Base-by-base conservation (phyloP, 257 asterid species). In the Solanum verrucosum region DNA sequence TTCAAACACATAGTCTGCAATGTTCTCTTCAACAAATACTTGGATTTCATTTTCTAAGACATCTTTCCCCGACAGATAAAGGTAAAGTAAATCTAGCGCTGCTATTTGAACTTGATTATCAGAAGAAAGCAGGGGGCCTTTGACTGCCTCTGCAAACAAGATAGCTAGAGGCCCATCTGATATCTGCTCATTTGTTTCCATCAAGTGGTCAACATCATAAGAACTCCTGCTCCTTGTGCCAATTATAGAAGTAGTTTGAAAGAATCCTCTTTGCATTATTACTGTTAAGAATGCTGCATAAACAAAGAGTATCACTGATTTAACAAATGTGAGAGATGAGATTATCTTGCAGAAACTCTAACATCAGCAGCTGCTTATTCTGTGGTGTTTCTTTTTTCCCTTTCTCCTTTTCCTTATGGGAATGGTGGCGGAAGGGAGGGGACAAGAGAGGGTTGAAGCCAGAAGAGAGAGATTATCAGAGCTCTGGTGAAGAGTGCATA, bases 101-200 rank as follows among this genome's bases (percentile, higher is more conserved):
- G 98, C 95, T 90, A 93, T 92, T 90, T 96, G 99, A 87, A 97
- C 96, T 91, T 95, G 95, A 92, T 88, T 93, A 88, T 97, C 99
- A 84, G 99, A 94, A 87, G 99, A 97, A 92, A 97, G 98, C 88
- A 97, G 91, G 86, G 99, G 95, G 56, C 93, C 99, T 91, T 97
- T 96, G 89, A 97, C 93, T 59, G 99, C 99, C 94, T 97, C 99
- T 60, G 98, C 98, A 94, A 96, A 97, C 93, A 96, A 90, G 89
- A 92, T 91, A 91, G 90, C 95, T 81, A 95, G 88, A 63, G 94
- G 92, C 77, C 89, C 93, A 88, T 92, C 94, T 67, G 82, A 85
- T 34, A 71, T 90, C 33, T 90, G 89, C 70, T 95, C 98, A 82
- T 91, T 81, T 75, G 90, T 95, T 87, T 91, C 96, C 93, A 91